These are phyloP conservation scores for Paramecium pentaurelia DNA, from an alignment of 73 alveolate genomes.

Conservation along the genomic window DNA sequence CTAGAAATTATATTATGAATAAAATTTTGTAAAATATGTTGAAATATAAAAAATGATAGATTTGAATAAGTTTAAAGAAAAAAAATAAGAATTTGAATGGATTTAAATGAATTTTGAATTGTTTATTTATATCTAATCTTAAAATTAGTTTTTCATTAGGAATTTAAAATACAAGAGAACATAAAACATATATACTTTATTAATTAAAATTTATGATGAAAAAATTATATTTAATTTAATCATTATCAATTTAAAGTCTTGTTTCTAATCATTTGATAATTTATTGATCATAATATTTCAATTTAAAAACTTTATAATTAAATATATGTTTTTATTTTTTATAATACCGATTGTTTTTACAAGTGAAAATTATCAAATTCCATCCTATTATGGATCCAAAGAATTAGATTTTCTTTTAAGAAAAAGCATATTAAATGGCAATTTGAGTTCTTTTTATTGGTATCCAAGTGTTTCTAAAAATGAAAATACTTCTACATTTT, in stretches of 20 bases:
- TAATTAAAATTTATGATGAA: too few relatives aligned
- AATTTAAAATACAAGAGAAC: too few relatives aligned
- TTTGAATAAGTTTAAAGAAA: neutral
- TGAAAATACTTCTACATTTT: neutral
- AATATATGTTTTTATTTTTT: neutral
- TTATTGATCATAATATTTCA: neutral
- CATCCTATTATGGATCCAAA: conserved; percentile 19
- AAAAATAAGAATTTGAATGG: neutral
- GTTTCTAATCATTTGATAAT: neutral
- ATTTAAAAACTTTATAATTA: neutral
- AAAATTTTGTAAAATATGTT: neutral
- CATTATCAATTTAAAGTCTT: neutral
- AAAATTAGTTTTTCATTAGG: too few relatives aligned
- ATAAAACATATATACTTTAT: too few relatives aligned
- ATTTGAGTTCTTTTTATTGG: conserved; percentile 41
- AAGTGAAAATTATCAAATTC: conserved; percentile 16
- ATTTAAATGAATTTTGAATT: too few relatives aligned
- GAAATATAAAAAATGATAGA: neutral
- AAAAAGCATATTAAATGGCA: neutral
- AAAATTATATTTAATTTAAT: neutral
- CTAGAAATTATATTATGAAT: neutral
- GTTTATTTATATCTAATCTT: too few relatives aligned
- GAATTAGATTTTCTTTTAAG: neutral
- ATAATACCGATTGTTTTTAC: neutral
- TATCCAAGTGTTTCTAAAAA: neutral